phyloP scores from a whole-genome alignment of 306 rosid genomes.

The Argentina anserina region DNA sequence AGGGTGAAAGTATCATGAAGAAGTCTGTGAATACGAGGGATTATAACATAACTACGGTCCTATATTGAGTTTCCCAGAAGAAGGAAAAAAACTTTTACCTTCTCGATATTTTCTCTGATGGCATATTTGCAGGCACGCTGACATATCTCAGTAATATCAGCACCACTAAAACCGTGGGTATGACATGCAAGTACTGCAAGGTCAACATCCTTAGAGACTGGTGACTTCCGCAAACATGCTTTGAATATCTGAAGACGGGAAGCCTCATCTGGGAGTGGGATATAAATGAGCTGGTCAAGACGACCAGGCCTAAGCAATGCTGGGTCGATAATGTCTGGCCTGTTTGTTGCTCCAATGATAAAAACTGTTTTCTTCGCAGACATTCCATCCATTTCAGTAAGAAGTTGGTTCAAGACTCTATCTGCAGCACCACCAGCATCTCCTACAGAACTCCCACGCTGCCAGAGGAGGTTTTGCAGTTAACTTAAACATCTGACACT shows the following conservation, averaged over 20 bases:
- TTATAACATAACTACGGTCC: too few species aligned
- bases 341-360: slow-evolving; percentile 67
- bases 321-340: slow-evolving; percentile 69
- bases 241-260: slow-evolving; percentile 69
- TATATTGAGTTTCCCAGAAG: neutral
- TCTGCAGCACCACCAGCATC: slow-evolving; percentile 75
- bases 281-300: slow-evolving; percentile 62
- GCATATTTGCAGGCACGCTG: slow-evolving; percentile 75
- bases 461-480: slow-evolving; percentile 9
- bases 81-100: slow-evolving; percentile 35
- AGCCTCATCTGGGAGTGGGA: slow-evolving; percentile 56
- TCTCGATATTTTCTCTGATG: slow-evolving; percentile 62
- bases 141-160: slow-evolving; percentile 69
- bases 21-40: neutral
- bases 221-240: slow-evolving; percentile 70
- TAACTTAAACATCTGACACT: neutral
- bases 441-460: slow-evolving; percentile 59
- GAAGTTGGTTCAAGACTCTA: slow-evolving; percentile 70
- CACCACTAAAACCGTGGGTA: slow-evolving; percentile 66
- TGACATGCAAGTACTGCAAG: slow-evolving; percentile 50
- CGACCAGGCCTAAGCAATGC: slow-evolving; percentile 73
- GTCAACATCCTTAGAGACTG: slow-evolving; percentile 53
- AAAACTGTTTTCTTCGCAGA: slow-evolving; percentile 65
- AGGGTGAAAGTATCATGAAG: neutral
- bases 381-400: slow-evolving; percentile 81